Percentiles rank a stretch among this genome's conserved stretches.
These are phyloP conservation scores for Schwanniomyces vanrijiae DNA, from an alignment of 805 yeast genomes.

Conservation along the genomic window DNA sequence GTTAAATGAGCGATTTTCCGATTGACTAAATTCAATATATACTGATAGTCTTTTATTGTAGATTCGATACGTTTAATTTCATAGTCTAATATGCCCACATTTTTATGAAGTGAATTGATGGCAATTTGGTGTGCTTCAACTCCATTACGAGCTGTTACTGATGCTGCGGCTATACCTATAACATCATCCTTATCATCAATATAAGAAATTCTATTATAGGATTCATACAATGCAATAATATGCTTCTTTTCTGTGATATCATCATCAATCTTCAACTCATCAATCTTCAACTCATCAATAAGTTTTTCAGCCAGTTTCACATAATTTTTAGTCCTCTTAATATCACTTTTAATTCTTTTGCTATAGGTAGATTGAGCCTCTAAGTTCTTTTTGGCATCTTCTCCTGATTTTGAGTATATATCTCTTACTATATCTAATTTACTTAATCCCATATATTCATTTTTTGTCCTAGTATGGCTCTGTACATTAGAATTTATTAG, in stretches of 20 bases:
- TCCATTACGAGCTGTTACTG: constrained; percentile 4
- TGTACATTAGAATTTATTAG: background rate
- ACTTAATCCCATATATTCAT: constrained; percentile 1
- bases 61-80: background rate
- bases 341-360: constrained; percentile 17
- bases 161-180: constrained; percentile 25
- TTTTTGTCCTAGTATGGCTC: background rate
- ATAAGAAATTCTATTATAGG: constrained; percentile 21
- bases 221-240: constrained; percentile 18
- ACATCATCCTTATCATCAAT: constrained; percentile 28
- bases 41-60: background rate
- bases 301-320: constrained; percentile 23
- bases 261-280: constrained; percentile 4
- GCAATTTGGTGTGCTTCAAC: background rate
- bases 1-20: constrained; percentile 1
- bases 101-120: background rate
- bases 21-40: constrained; percentile 1
- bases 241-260: constrained; percentile 7
- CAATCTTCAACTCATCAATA: constrained; percentile 12
- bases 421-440: constrained; percentile 7
- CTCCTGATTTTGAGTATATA: background rate
- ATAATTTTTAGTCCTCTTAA: constrained; percentile 15
- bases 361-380: constrained; percentile 12
- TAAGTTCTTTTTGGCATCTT: constrained; percentile 6
- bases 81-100: background rate